Conservation (phyloP, 352 stramenopile genomes). For the Phytophthora nicotianae region DNA sequence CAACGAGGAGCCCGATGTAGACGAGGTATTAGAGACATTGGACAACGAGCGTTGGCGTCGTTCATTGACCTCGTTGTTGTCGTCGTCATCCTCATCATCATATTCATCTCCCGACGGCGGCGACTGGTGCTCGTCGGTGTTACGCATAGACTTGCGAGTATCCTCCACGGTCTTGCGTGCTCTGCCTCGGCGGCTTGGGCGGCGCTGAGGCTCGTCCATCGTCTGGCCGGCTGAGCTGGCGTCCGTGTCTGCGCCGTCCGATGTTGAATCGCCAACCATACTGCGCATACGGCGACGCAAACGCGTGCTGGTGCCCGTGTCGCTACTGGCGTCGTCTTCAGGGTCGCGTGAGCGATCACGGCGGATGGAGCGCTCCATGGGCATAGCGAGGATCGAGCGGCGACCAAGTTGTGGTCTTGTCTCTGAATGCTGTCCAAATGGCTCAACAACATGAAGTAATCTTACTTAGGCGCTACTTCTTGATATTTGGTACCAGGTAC, state of each 20-base stretch:
- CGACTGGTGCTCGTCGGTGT: constrained; percentile 36
- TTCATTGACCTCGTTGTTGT: constrained; percentile 23
- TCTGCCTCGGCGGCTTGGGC: constrained; percentile 27
- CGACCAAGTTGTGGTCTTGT: neutral
- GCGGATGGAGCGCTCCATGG: constrained; percentile 65
- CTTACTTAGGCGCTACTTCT: neutral
- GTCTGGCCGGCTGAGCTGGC: constrained; percentile 41
- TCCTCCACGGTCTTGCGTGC: constrained; percentile 39
- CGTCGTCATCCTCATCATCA: constrained; percentile 32
- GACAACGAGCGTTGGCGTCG: constrained; percentile 64
- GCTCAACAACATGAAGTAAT: neutral
- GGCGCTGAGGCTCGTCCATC: constrained; percentile 12
- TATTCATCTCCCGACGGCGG: constrained; percentile 26
- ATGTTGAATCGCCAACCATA: constrained; percentile 44
- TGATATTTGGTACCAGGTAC: neutral
- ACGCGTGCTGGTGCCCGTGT: constrained; percentile 34
- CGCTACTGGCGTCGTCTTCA: constrained; percentile 36
- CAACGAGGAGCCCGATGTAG: constrained; percentile 54
- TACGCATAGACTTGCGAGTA: constrained; percentile 14
- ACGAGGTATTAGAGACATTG: constrained; percentile 69
- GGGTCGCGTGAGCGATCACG: constrained; percentile 38
- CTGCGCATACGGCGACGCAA: constrained; percentile 42
- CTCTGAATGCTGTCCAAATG: neutral
- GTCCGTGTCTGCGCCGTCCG: constrained; percentile 68
- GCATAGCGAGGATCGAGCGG: neutral